phyloP scores from a whole-genome alignment of 768 basidiomycete species.

The Mycena rosella region DNA sequence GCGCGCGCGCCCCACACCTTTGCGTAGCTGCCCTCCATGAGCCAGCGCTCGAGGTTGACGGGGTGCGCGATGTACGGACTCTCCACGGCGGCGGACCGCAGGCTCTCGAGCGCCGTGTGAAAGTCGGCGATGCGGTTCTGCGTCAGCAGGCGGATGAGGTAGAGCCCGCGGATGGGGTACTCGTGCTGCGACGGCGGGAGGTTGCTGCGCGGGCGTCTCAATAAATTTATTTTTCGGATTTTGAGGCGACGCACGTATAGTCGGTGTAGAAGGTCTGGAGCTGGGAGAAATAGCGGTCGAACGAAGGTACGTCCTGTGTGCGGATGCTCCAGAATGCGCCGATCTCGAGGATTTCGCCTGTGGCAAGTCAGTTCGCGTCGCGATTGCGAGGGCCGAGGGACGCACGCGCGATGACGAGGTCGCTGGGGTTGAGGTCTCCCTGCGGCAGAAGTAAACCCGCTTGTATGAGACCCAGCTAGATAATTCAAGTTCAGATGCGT shows the following conservation, averaged over 20 bases:
- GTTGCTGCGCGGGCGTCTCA: conserved; percentile 56
- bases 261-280: conserved; percentile 92
- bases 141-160: conserved; percentile 94
- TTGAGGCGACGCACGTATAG: conserved; percentile 63
- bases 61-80: conserved; percentile 87
- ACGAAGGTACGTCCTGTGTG: conserved; percentile 88
- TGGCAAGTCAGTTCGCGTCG: neutral
- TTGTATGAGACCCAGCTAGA: conserved; percentile 82
- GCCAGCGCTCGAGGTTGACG: conserved; percentile 93
- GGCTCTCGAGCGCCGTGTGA: conserved; percentile 94
- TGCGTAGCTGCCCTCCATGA: conserved; percentile 99
- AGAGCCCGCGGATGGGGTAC: conserved; percentile 90
- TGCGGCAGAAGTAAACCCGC: conserved; percentile 83
- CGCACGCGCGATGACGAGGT: conserved; percentile 83
- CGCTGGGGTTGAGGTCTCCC: conserved; percentile 69
- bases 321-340: conserved; percentile 96
- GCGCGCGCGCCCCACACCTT: conserved; percentile 97
- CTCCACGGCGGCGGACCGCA: conserved; percentile 76
- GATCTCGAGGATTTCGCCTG: conserved; percentile 96
- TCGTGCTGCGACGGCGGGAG: conserved; percentile 90
- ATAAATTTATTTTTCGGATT: conserved; percentile 1
- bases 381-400: neutral
- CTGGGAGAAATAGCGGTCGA: conserved; percentile 95
- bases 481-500: neutral
- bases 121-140: conserved; percentile 98